phyloP scores from a whole-genome alignment of 179 eudicot genomes.

The Corrigiola litoralis region DNA sequence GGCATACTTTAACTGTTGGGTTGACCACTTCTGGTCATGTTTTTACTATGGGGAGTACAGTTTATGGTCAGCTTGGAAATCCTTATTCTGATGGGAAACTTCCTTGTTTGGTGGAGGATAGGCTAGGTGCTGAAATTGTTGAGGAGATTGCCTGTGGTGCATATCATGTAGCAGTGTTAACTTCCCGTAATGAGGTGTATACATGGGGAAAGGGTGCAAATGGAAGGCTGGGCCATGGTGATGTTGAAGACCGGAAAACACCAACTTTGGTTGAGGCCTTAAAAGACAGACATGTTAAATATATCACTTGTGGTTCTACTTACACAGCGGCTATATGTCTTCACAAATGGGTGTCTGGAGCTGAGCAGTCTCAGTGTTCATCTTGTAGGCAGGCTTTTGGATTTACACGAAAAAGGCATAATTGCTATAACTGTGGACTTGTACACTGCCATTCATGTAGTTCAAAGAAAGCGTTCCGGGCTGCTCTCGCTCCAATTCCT shows the following conservation, averaged over 20 bases:
- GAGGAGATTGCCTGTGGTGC: slow-evolving; percentile 85
- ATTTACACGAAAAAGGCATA: slow-evolving; percentile 86
- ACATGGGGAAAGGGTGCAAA: slow-evolving; percentile 98
- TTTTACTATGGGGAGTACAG: slow-evolving; percentile 89
- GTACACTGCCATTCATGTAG: slow-evolving; percentile 95
- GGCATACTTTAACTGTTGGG: slow-evolving; percentile 83
- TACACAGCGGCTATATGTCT: slow-evolving; percentile 80
- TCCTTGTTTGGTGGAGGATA: slow-evolving; percentile 83
- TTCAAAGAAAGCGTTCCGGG: slow-evolving; percentile 73
- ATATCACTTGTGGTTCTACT: slow-evolving; percentile 78
- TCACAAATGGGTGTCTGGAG: slow-evolving; percentile 94
- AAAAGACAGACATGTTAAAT: slow-evolving; percentile 78
- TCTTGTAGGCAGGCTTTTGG: slow-evolving; percentile 90
- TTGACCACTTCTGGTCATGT: slow-evolving; percentile 73
- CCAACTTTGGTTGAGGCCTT: slow-evolving; percentile 79
- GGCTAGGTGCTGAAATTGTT: slow-evolving; percentile 49
- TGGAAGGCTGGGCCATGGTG: slow-evolving; percentile 92
- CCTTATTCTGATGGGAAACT: slow-evolving; percentile 70
- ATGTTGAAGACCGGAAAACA: slow-evolving; percentile 72
- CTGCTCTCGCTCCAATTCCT: slow-evolving; percentile 83
- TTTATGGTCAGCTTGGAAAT: slow-evolving; percentile 91
- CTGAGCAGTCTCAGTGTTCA: slow-evolving; percentile 91
- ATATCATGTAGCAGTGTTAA: slow-evolving; percentile 81
- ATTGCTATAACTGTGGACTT: slow-evolving; percentile 92
- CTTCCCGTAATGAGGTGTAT: slow-evolving; percentile 79